Base-by-base conservation (phyloP, 108 stramenopile genomes). In the Aurantiochytrium sp. region DNA sequence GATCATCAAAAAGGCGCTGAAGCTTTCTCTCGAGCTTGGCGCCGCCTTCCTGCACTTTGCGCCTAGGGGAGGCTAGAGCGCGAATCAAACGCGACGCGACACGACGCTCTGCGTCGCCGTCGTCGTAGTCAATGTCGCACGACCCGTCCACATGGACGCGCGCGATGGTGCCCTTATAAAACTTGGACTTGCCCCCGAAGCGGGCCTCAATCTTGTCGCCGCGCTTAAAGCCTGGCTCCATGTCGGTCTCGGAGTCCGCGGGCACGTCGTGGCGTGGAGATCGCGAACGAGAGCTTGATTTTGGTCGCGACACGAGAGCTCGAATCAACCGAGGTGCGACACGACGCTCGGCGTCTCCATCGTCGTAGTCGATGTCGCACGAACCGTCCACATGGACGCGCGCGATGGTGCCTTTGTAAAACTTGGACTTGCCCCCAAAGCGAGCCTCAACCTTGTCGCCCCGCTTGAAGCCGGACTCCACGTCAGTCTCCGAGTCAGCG, bases 331-430 rank as follows among this genome's bases (percentile, higher is more conserved):
- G 27, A 0, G 73, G 27, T 21, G 42, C 24, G 2, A 81, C 73
- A 12, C 73, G n/a, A 48, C 73, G 39, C 30, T 87, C 87, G 8
- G n/a, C 21, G 36, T 87, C 87, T 0, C 87, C 87, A 69, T 87
- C 87, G 31, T 87, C 87, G 69, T 87, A 87, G 68, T 36, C 39
- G 69, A 87, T 87, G 36, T 85, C 48, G 24, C 15, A 87, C 15
- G 87, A 41, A 6, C 69, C 87, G 69, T 73, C 36, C 12, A 12
- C n/a, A 69, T 87, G 22, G 52, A 87, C 87, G 5, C 53, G 52
- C 22, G 69, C 32, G 15, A 87, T 37, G 0, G 32, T 54, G 37
- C 87, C 87, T 19, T 39, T 81, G 27, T 27, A 81, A 54, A 54
- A 81, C 12, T 81, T 55, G 22, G 54, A 54, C 55, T 37, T 32